phyloP scores from a whole-genome alignment of 176 grass and related monocot species.

The Musa itinerans region DNA sequence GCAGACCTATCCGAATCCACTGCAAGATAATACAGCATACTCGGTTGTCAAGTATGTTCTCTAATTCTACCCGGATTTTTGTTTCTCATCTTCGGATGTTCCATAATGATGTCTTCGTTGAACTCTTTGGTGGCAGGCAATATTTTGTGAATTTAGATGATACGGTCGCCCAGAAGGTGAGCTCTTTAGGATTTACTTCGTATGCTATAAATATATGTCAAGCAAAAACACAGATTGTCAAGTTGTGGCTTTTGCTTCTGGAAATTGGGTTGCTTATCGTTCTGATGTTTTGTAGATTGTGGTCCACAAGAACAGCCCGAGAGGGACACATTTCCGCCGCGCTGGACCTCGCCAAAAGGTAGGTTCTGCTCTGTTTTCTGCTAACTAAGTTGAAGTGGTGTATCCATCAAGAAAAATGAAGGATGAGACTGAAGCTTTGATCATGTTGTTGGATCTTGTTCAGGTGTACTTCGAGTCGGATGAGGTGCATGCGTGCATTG shows the following conservation, averaged over 20 bases:
- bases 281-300: slow-evolving; percentile 50
- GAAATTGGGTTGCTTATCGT: neutral
- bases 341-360: slow-evolving; percentile 87
- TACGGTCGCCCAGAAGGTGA: slow-evolving; percentile 90
- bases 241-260: neutral
- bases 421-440: neutral
- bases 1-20: slow-evolving; percentile 80
- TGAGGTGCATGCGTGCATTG: slow-evolving; percentile 88
- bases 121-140: slow-evolving; percentile 49
- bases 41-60: slow-evolving; percentile 80
- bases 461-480: slow-evolving; percentile 90
- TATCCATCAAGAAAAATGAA: neutral
- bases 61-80: neutral
- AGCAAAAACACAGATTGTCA: neutral
- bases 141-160: slow-evolving; percentile 82
- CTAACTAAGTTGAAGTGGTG: neutral
- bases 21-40: slow-evolving; percentile 92
- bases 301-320: slow-evolving; percentile 63
- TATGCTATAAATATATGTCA: neutral
- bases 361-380: slow-evolving; percentile 3
- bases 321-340: slow-evolving; percentile 82
- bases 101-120: neutral
- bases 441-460: neutral
- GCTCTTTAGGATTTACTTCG: slow-evolving; percentile 4
- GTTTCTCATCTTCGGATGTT: neutral